A percentile compares a stretch with the other conserved stretches of the same genome.
phyloP scores from a whole-genome alignment of 1,139 yeast species.

The Yamadazyma atlantica region DNA sequence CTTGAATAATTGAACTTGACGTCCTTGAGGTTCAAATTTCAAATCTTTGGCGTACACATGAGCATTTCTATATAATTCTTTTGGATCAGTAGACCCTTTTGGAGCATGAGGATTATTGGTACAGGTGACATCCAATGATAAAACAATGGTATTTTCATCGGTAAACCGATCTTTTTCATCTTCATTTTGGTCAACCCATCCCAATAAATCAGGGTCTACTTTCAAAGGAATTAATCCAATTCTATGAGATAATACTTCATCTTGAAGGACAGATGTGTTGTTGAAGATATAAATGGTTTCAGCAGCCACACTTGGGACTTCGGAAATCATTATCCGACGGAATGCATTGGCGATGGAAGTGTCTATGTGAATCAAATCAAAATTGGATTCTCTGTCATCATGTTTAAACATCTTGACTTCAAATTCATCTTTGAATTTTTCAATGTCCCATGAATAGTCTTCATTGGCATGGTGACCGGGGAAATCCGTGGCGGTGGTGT shows the following conservation, averaged over 20 bases:
- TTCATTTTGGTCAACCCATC: slow-evolving; percentile 68
- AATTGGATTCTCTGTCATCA: slow-evolving; percentile 73
- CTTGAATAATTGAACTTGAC: slow-evolving; percentile 69
- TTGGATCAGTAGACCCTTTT: slow-evolving; percentile 76
- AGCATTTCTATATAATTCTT: slow-evolving; percentile 77
- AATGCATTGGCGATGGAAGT: slow-evolving; percentile 95
- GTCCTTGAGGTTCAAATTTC: slow-evolving; percentile 89
- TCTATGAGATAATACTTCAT: slow-evolving; percentile 94
- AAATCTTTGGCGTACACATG: slow-evolving; percentile 87
- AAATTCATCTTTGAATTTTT: slow-evolving; percentile 69
- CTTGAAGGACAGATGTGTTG: slow-evolving; percentile 95
- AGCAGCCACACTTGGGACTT: slow-evolving; percentile 94
- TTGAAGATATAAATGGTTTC: slow-evolving; percentile 87
- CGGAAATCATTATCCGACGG: slow-evolving; percentile 95
- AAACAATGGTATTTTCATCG: slow-evolving; percentile 85
- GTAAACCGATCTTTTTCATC: slow-evolving; percentile 72
- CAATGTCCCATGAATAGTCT: slow-evolving; percentile 81
- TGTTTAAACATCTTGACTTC: slow-evolving; percentile 67
- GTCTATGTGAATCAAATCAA: slow-evolving; percentile 83
- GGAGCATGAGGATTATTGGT: slow-evolving; percentile 85
- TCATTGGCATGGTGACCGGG: slow-evolving; percentile 73
- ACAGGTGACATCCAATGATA: slow-evolving; percentile 79
- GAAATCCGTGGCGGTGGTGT: slow-evolving; percentile 82
- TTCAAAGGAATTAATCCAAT: slow-evolving; percentile 88
- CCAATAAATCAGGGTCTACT: slow-evolving; percentile 84